Conservation (phyloP, 116 monocot species). For the Phalaenopsis hybrid region DNA sequence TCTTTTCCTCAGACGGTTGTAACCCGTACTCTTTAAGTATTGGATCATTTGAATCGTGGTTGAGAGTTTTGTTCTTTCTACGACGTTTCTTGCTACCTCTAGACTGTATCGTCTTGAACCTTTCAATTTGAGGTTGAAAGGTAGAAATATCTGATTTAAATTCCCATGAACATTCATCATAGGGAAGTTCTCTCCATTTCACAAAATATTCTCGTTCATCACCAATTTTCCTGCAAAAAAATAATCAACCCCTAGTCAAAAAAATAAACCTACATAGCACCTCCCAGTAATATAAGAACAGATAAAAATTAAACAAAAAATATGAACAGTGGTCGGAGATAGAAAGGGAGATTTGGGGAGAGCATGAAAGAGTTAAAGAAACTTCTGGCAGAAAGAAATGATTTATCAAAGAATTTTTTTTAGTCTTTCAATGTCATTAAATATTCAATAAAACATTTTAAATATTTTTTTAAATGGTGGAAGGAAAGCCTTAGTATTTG, state of each 20-base stretch:
- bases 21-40: constrained; percentile 46
- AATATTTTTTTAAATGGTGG: background rate
- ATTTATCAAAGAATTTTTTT: background rate
- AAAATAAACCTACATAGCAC: background rate
- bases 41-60: constrained; percentile 36
- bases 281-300: background rate
- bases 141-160: constrained; percentile 64
- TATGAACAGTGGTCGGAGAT: background rate
- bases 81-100: constrained; percentile 39
- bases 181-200: constrained; percentile 95
- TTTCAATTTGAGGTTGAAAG: constrained; percentile 83
- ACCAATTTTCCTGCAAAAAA: constrained; percentile 45
- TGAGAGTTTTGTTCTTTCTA: constrained; percentile 35
- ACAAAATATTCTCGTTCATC: constrained; percentile 77
- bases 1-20: constrained; percentile 52
- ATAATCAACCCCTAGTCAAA: background rate
- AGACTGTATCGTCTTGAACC: constrained; percentile 52
- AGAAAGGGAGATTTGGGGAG: background rate
- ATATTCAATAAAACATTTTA: background rate
- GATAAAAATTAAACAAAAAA: background rate
- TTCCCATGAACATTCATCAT: constrained; percentile 97
- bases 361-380: background rate
- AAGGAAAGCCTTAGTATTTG: background rate
- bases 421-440: background rate
- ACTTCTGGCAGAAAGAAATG: background rate